Conservation (phyloP, 441 rosid species). For the Breynia disticha region DNA sequence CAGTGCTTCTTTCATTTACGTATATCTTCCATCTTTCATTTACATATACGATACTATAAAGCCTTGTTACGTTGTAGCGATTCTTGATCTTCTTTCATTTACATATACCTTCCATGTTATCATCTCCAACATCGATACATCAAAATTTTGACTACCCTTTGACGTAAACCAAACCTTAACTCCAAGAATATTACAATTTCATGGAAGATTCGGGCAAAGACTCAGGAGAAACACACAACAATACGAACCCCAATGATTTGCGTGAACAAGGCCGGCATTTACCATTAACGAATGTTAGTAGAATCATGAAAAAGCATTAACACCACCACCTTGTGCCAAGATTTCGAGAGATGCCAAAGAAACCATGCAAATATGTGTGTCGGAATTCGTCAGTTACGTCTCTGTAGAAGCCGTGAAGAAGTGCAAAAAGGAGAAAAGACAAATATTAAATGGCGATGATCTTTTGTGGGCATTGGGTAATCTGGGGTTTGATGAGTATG, state of each 20-base stretch:
- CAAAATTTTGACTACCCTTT: no score
- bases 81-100: no score
- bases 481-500: conserved; percentile 39
- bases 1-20: no score
- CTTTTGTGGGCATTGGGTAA: conserved; percentile 48
- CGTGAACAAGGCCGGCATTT: conserved; percentile 37
- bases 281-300: conserved; percentile 43
- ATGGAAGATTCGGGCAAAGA: conserved; percentile 39
- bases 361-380: conserved; percentile 46
- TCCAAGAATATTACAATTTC: neutral
- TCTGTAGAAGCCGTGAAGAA: conserved; percentile 47
- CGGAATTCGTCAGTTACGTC: conserved; percentile 46
- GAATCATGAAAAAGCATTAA: conserved; percentile 53
- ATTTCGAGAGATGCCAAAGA: conserved; percentile 51
- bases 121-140: no score
- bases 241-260: neutral
- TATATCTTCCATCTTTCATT: no score
- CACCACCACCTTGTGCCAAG: conserved; percentile 41
- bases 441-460: conserved; percentile 45
- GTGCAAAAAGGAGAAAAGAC: conserved; percentile 38
- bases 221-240: conserved; percentile 17
- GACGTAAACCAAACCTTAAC: no score
- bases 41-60: no score
- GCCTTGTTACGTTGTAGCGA: no score
- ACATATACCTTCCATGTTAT: no score